These are phyloP conservation scores for Wickerhamiella kurtzmanii DNA, from an alignment of 805 yeast species.

Conservation along the genomic window DNA sequence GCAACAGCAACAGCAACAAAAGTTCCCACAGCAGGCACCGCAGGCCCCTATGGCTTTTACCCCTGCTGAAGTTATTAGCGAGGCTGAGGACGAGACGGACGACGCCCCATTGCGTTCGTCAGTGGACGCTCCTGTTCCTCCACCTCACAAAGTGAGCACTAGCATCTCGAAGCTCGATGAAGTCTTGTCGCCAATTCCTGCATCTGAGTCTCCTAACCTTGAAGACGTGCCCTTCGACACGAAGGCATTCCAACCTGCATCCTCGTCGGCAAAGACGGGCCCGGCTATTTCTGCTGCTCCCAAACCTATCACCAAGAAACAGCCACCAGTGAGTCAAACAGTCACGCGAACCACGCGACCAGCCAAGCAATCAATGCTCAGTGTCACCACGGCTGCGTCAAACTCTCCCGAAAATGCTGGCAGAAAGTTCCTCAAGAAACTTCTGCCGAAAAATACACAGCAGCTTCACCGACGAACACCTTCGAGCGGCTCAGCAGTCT, in stretches of 20 bases:
- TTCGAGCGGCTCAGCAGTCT: slow-evolving; percentile 9
- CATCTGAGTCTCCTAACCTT: slow-evolving; percentile 9
- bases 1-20: neutral
- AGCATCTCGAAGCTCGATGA: too few species aligned
- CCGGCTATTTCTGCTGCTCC: neutral
- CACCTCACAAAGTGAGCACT: slow-evolving; percentile 1
- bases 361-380: neutral
- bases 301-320: neutral
- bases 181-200: neutral
- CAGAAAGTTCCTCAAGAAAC: slow-evolving; percentile 10
- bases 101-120: neutral
- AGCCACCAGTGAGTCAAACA: too few species aligned
- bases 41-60: too few species aligned
- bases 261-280: slow-evolving; percentile 1
- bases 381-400: neutral
- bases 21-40: slow-evolving; percentile 1
- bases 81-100: neutral
- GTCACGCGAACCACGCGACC: slow-evolving; percentile 1
- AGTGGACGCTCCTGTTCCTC: slow-evolving; percentile 2
- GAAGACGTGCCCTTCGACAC: slow-evolving; percentile 20
- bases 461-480: slow-evolving; percentile 5
- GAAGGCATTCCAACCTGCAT: slow-evolving; percentile 8
- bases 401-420: neutral
- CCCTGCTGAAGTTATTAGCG: neutral
- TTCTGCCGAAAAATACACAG: slow-evolving; percentile 15